A percentile compares a stretch with the other conserved stretches of the same genome.
Evolutionary conservation across 1,284 basidiomycete genomes (phyloP).

Genomic region (Ustilago curta): DNA sequence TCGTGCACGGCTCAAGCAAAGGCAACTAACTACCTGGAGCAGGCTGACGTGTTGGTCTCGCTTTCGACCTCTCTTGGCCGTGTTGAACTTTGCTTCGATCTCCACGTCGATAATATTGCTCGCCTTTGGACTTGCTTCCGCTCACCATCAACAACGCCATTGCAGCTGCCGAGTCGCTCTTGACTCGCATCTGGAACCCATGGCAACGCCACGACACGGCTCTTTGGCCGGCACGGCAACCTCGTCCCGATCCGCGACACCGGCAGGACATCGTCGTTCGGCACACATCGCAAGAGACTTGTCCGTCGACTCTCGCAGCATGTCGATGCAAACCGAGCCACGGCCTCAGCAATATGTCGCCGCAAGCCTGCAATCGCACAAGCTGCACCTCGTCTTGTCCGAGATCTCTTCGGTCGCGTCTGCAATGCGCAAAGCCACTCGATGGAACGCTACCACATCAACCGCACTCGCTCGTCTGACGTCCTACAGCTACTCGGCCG

Average conservation of each 20-base stretch:
- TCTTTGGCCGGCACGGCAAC: slow-evolving; percentile 13
- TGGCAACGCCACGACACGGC: slow-evolving; percentile 11
- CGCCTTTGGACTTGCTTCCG: background rate
- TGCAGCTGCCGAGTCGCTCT: background rate
- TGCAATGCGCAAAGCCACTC: slow-evolving; percentile 83
- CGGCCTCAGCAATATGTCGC: background rate
- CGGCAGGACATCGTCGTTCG: slow-evolving; percentile 39
- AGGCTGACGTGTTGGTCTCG: slow-evolving; percentile 35
- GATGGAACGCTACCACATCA: slow-evolving; percentile 52
- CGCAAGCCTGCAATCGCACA: slow-evolving; percentile 36
- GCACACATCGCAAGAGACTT: slow-evolving; percentile 25
- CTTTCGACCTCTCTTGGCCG: background rate
- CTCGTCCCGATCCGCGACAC: slow-evolving; percentile 28
- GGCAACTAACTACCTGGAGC: slow-evolving; percentile 14
- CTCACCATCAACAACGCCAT: slow-evolving; percentile 4
- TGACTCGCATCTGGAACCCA: slow-evolving; percentile 3
- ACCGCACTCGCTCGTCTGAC: slow-evolving; percentile 39
- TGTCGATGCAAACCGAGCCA: slow-evolving; percentile 4
- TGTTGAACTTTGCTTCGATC: background rate
- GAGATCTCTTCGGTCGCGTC: slow-evolving; percentile 94
- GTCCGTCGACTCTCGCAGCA: slow-evolving; percentile 1
- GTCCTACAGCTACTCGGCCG: slow-evolving; percentile 50
- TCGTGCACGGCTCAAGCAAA: slow-evolving; percentile 5
- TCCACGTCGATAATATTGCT: background rate
- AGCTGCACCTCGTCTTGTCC: slow-evolving; percentile 80